Base-by-base conservation (phyloP, 2,329 filamentous ascomycete species). In the Aspergillus aculeatinus region DNA sequence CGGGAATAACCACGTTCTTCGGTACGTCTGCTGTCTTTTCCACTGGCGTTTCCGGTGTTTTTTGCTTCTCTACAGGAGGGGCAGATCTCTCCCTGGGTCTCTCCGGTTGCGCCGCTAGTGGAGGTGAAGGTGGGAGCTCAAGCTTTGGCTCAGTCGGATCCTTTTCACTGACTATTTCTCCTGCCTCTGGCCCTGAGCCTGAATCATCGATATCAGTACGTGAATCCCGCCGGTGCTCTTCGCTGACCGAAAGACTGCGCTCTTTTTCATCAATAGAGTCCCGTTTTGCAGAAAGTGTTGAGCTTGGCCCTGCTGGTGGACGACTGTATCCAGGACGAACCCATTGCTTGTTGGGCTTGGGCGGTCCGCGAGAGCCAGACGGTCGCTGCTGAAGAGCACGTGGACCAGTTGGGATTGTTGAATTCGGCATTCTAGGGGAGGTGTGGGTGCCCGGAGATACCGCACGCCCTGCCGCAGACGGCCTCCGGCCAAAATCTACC, bases 371-470 rank as follows among this genome's bases (percentile, higher is more conserved):
- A 11, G 73, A 70, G 14, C 67, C 67, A 39, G 70, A 61, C 7
- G 68, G 66, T 51, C 73, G 71, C 59, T 74, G 72, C 50, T 76
- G 71, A n/a, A 74, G 68, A 6, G 76, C 76, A 54, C 77, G 75
- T 35, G 77, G 77, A 3, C 76, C 77, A 9, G 76, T 79, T 12
- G 77, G 77, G 21, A 79, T 74, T 35, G 64, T 74, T 10, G 74
- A 70, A 27, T 72, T 63, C 51, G 71, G 68, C 66, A 74, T 72
- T 12, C 69, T 70, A 21, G 77, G 76, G 4, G 77, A 78, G 5
- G 74, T 77, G 11, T 71, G 71, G 1, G 71, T 65, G 57, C 70
- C 67, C 7, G 70, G 72, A 21, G 76, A 76, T 19, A 64, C 50
- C 10, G 69, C 67, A 21, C 68, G 68, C 27, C 67, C 68, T 4